A percentile compares a stretch with the other conserved stretches of the same genome.
phyloP scores from a whole-genome alignment of 768 basidiomycete species.

The Russula emetica region DNA sequence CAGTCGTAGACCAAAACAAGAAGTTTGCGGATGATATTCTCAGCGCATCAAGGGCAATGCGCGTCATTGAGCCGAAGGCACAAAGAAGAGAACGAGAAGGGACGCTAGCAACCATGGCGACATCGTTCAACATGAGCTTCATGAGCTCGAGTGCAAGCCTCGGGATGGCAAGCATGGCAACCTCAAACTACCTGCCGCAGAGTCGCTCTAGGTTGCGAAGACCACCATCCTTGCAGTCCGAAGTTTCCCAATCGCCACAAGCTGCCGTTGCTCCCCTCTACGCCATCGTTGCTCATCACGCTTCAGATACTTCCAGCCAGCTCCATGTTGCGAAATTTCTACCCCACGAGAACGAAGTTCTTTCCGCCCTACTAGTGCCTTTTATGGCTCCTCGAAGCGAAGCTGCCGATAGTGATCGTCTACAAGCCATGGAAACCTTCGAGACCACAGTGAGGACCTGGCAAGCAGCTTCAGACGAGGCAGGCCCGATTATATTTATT shows the following conservation, averaged over 20 bases:
- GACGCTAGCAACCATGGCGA: constrained; percentile 13
- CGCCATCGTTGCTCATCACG: constrained; percentile 43
- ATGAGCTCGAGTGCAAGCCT: constrained; percentile 39
- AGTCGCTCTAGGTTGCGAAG: constrained; percentile 35
- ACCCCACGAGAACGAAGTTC: constrained; percentile 55
- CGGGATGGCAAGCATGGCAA: constrained; percentile 29
- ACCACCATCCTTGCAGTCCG: constrained; percentile 43
- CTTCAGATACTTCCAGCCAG: constrained; percentile 32
- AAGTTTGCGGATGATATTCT: constrained; percentile 54
- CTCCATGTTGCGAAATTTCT: constrained; percentile 35
- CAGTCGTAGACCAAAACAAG: constrained; percentile 44
- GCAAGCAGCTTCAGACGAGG: constrained; percentile 51
- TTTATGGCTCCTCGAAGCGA: constrained; percentile 44
- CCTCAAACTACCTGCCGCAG: constrained; percentile 20
- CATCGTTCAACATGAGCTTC: constrained; percentile 33
- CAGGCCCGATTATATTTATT: constrained; percentile 30
- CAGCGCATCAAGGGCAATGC: constrained; percentile 50
- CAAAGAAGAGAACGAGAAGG: constrained; percentile 34
- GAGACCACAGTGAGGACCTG: constrained; percentile 56
- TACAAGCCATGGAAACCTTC: constrained; percentile 56
- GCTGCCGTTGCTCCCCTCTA: constrained; percentile 39
- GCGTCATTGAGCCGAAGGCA: constrained; percentile 44
- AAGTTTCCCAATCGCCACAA: constrained; percentile 34
- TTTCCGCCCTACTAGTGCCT: constrained; percentile 54
- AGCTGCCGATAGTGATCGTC: constrained; percentile 48